Evolutionary conservation across 176 grass and related monocot genomes (phyloP).

Genomic region (Chrysopogon serrulatus): DNA sequence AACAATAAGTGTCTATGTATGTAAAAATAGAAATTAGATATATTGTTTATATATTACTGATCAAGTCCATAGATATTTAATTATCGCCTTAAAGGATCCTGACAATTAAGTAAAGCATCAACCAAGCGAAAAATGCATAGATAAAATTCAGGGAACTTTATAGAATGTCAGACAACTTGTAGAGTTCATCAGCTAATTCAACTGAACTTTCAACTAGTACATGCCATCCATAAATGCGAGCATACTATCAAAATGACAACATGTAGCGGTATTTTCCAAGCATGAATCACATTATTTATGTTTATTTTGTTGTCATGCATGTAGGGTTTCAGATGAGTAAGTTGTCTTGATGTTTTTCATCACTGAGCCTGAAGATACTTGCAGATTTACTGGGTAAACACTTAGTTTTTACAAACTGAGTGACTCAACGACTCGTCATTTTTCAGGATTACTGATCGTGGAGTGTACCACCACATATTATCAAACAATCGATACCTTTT

Average conservation of each 20-base stretch:
- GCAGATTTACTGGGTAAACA: neutral
- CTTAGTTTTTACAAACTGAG: neutral
- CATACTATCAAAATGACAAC: neutral
- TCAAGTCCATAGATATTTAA: neutral
- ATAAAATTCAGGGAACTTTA: neutral
- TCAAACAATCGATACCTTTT: neutral
- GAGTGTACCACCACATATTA: neutral
- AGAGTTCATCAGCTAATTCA: neutral
- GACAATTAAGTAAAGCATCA: neutral
- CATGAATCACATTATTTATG: neutral
- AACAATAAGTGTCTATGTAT: neutral
- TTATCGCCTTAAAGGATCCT: neutral
- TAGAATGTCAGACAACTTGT: neutral
- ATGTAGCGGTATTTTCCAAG: neutral
- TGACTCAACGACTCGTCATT: neutral
- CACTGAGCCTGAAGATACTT: neutral
- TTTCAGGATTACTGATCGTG: neutral
- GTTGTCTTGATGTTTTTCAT: neutral
- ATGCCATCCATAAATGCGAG: neutral
- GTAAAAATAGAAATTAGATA: neutral
- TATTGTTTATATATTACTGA: neutral
- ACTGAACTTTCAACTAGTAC: neutral
- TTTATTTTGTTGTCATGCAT: neutral
- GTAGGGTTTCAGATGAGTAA: neutral
- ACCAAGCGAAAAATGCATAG: neutral